These are phyloP conservation scores for Neopestalotiopsis sp. DNA, from an alignment of 2,329 filamentous ascomycete genomes.

Conservation along the genomic window DNA sequence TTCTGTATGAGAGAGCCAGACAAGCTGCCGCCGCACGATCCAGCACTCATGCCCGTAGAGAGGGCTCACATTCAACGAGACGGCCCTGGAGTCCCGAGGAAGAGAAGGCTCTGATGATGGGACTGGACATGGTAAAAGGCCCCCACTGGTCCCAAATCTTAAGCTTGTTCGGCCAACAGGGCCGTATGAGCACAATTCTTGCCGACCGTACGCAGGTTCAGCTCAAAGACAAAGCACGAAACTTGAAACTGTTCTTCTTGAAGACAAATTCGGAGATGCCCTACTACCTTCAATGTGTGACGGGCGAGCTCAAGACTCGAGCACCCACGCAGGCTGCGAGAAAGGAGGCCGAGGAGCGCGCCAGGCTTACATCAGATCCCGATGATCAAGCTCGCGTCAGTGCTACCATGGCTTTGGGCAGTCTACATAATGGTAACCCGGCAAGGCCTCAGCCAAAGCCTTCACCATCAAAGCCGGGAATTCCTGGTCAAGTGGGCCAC, in stretches of 20 bases:
- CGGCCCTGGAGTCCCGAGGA: conserved; percentile 89
- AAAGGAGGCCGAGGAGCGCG: conserved; percentile 70
- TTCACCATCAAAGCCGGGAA: conserved; percentile 24
- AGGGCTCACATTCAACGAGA: conserved; percentile 66
- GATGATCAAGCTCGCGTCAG: conserved; percentile 66
- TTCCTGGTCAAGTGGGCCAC: conserved; percentile 25
- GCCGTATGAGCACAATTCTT: conserved; percentile 79
- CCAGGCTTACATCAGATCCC: conserved; percentile 56
- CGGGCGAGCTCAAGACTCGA: conserved; percentile 85
- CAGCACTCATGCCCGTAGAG: conserved; percentile 58
- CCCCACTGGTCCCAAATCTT: conserved; percentile 95
- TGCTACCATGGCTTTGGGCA: conserved; percentile 61
- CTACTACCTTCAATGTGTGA: conserved; percentile 85
- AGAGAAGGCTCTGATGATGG: conserved; percentile 87
- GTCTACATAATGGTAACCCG: conserved; percentile 51
- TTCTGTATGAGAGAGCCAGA: conserved; percentile 62
- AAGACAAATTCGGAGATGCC: conserved; percentile 93
- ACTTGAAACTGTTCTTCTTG: conserved; percentile 88
- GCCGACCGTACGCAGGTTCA: conserved; percentile 92
- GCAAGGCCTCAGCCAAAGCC: conserved; percentile 26
- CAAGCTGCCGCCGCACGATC: conserved; percentile 64
- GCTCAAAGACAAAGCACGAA: conserved; percentile 89
- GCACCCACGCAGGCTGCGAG: conserved; percentile 76
- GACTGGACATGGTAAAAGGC: conserved; percentile 85
- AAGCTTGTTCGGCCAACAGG: conserved; percentile 79